Conservation (phyloP, 2,329 filamentous ascomycete species). For the Aureobasidium sp. region DNA sequence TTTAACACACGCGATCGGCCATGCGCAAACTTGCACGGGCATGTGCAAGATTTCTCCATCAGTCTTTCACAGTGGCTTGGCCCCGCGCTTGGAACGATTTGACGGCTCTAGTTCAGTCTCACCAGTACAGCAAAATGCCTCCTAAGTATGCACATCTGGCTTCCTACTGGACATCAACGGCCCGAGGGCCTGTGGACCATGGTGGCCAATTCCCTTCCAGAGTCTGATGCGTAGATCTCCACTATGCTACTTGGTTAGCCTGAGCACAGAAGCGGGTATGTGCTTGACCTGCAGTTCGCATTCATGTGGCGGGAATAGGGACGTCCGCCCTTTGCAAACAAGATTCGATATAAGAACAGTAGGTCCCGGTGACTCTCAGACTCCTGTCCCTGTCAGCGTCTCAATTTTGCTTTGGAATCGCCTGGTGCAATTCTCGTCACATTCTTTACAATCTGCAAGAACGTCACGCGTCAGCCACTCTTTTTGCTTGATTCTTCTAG, state of each 20-base stretch:
- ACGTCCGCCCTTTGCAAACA: neutral
- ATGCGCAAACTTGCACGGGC: constrained; percentile 7
- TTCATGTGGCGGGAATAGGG: constrained; percentile 6
- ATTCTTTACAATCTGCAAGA: constrained; percentile 11
- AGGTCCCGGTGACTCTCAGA: neutral
- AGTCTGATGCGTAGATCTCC: neutral
- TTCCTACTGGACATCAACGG: constrained; percentile 1
- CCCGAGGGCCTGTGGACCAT: neutral
- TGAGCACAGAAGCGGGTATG: neutral
- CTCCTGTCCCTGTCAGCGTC: neutral
- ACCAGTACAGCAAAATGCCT: constrained; percentile 6
- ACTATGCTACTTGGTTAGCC: constrained; percentile 5
- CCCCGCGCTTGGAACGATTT: constrained; percentile 7
- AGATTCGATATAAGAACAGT: constrained; percentile 1
- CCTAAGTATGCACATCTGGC: neutral
- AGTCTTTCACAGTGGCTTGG: neutral
- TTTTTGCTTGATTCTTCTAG: neutral
- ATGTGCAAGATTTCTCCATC: neutral
- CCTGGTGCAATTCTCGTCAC: constrained; percentile 9
- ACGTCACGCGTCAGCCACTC: neutral
- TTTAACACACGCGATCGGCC: constrained; percentile 1
- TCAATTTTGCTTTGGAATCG: constrained; percentile 4
- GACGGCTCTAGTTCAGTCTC: constrained; percentile 9
- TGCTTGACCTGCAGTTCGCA: constrained; percentile 7
- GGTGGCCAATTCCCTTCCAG: constrained; percentile 4